These are phyloP conservation scores for Aspergillus sp. DNA, from an alignment of 2,329 filamentous ascomycete genomes.

Conservation along the genomic window DNA sequence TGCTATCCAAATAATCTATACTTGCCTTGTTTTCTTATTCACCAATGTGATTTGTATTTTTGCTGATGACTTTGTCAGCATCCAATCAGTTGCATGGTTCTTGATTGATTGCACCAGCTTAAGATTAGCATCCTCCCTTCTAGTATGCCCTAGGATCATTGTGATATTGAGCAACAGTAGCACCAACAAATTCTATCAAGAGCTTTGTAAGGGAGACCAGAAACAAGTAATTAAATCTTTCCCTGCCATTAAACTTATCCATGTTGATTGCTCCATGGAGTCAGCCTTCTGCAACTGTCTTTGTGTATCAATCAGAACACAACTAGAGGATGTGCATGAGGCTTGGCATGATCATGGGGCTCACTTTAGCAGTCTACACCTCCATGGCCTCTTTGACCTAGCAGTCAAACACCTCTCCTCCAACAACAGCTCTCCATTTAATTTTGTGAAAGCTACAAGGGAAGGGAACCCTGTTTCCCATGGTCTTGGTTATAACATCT, in stretches of 20 bases:
- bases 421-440: background rate
- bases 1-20: background rate
- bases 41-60: slow-evolving; percentile 3
- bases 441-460: slow-evolving; percentile 2
- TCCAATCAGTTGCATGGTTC: slow-evolving; percentile 1
- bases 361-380: background rate
- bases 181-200: background rate
- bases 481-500: background rate
- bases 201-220: background rate
- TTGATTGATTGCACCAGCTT: background rate
- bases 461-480: background rate
- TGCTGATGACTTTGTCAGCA: slow-evolving; percentile 1
- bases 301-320: background rate
- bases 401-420: background rate
- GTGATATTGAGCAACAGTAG: background rate
- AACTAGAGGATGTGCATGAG: slow-evolving; percentile 1
- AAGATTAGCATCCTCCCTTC: slow-evolving; percentile 1
- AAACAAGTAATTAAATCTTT: background rate
- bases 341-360: background rate
- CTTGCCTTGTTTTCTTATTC: slow-evolving; percentile 2
- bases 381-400: background rate
- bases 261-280: background rate
- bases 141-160: background rate
- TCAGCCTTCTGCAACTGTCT: background rate
- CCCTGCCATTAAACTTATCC: slow-evolving; percentile 2